These are phyloP conservation scores for Aspergillus quadrilineatus DNA, from an alignment of 2,329 filamentous ascomycete species.

Conservation along the genomic window DNA sequence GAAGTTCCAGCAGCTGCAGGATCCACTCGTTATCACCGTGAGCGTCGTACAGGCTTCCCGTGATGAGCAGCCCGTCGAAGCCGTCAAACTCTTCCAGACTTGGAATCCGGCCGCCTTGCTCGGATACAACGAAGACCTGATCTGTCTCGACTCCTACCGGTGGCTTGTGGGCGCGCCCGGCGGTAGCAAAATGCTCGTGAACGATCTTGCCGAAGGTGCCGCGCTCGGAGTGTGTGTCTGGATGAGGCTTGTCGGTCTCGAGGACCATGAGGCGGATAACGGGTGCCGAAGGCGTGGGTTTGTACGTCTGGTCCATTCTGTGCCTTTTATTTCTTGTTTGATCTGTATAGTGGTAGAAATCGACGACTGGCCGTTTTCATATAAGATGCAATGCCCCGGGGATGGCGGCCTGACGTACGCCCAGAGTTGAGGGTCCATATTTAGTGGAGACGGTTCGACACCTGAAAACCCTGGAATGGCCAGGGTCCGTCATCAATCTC, in stretches of 20 bases:
- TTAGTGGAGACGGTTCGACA: no score
- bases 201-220: conserved; percentile 58
- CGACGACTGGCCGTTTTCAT: not conserved
- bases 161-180: conserved; percentile 55
- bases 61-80: conserved; percentile 47
- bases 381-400: no score
- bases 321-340: not conserved
- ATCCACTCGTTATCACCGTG: conserved; percentile 49
- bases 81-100: conserved; percentile 48
- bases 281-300: conserved; percentile 15
- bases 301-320: conserved; percentile 24
- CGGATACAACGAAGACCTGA: conserved; percentile 56
- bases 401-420: no score
- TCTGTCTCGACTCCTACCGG: conserved; percentile 56
- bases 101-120: conserved; percentile 50
- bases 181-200: conserved; percentile 51
- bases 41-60: conserved; percentile 50
- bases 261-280: conserved; percentile 53
- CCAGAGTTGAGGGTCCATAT: no score
- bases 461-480: no score
- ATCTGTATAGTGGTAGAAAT: not conserved
- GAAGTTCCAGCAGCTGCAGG: conserved; percentile 42
- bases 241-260: conserved; percentile 58
- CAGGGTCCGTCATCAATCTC: no score
- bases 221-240: conserved; percentile 49